Evolutionary conservation across 805 yeast genomes (phyloP).

Genomic region (Candida ovalis): DNA sequence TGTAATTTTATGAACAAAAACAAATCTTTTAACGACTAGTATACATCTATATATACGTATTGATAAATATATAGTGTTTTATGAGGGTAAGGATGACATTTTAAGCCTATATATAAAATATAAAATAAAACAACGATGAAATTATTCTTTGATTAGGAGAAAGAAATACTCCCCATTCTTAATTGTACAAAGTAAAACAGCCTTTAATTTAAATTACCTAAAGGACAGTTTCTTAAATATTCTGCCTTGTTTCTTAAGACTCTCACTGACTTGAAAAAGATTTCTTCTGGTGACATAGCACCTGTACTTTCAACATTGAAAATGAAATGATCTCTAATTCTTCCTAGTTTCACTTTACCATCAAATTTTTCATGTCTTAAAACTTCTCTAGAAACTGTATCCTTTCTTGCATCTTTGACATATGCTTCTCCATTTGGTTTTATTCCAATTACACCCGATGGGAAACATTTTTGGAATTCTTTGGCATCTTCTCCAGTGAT

Average conservation of each 20-base stretch:
- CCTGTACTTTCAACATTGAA: constrained; percentile 95
- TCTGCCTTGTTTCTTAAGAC: constrained; percentile 82
- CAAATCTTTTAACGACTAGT: not conserved
- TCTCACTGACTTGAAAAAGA: constrained; percentile 85
- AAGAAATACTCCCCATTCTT: not conserved
- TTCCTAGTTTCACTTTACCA: constrained; percentile 86
- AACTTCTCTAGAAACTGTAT: constrained; percentile 96
- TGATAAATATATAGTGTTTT: too few species aligned
- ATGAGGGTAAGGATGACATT: too few species aligned
- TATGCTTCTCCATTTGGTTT: constrained; percentile 63
- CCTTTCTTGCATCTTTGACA: constrained; percentile 87
- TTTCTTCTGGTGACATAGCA: constrained; percentile 95
- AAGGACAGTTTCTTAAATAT: constrained; percentile 74
- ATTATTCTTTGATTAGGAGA: not conserved
- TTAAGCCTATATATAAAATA: not conserved
- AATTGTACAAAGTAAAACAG: not conserved
- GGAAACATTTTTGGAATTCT: constrained; percentile 85
- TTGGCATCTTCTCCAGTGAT: constrained; percentile 73
- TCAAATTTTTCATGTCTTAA: constrained; percentile 88
- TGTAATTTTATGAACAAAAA: not conserved
- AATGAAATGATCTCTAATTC: constrained; percentile 88
- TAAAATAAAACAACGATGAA: not conserved
- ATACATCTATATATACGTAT: not conserved
- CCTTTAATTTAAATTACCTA: constrained; percentile 37
- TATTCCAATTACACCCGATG: constrained; percentile 86